phyloP scores from a whole-genome alignment of 441 rosid species.

The Populus hybrid region DNA sequence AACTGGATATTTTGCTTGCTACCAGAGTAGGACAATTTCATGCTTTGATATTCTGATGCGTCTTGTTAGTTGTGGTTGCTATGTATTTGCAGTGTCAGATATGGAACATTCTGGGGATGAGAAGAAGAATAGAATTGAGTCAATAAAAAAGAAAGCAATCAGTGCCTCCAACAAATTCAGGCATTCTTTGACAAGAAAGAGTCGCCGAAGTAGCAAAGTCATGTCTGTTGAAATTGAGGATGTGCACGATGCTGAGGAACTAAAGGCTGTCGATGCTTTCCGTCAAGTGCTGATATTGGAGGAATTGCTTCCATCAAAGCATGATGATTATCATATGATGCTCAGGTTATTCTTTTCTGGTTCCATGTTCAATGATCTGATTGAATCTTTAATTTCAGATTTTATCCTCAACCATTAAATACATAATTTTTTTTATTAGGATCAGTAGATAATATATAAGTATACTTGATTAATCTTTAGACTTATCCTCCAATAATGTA shows the following conservation, averaged over 20 bases:
- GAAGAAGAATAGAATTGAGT: slow-evolving; percentile 48
- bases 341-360: slow-evolving; percentile 49
- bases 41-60: background rate
- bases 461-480: slow-evolving; percentile 2
- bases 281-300: slow-evolving; percentile 68
- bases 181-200: slow-evolving; percentile 54
- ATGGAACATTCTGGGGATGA: slow-evolving; percentile 41
- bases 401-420: background rate
- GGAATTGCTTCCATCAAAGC: slow-evolving; percentile 62
- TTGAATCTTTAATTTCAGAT: background rate
- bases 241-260: slow-evolving; percentile 67
- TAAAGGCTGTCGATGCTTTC: slow-evolving; percentile 68
- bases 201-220: slow-evolving; percentile 77
- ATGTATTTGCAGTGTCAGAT: slow-evolving; percentile 28
- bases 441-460: background rate
- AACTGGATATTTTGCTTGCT: background rate
- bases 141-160: slow-evolving; percentile 58
- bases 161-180: slow-evolving; percentile 66
- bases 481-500: slow-evolving; percentile 20
- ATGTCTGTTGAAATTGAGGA: slow-evolving; percentile 66
- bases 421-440: background rate
- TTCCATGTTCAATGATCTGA: background rate
- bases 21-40: background rate
- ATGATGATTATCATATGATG: slow-evolving; percentile 80
- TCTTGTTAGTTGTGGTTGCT: background rate